phyloP scores from a whole-genome alignment of 1,284 basidiomycete genomes.

The Ustilago shanxiensis region DNA sequence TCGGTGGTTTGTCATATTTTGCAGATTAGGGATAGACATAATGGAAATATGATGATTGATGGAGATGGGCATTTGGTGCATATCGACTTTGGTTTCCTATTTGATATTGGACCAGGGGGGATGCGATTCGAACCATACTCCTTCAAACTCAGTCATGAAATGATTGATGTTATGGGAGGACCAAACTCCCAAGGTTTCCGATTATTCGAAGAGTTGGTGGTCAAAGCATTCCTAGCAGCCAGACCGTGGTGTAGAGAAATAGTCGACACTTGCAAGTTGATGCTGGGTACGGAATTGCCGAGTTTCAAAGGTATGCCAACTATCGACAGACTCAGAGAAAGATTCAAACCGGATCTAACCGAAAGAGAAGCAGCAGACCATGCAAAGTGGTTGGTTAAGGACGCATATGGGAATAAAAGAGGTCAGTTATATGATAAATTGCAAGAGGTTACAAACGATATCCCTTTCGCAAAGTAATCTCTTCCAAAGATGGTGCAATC shows the following conservation, averaged over 20 bases:
- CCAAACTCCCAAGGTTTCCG: slow-evolving; percentile 91
- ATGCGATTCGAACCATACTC: slow-evolving; percentile 74
- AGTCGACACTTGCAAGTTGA: slow-evolving; percentile 86
- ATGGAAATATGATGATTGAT: slow-evolving; percentile 99
- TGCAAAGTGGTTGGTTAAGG: slow-evolving; percentile 85
- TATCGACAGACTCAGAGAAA: slow-evolving; percentile 85
- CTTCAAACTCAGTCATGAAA: slow-evolving; percentile 98
- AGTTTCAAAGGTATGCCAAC: slow-evolving; percentile 91
- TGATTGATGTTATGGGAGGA: slow-evolving; percentile 98
- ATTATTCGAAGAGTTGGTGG: slow-evolving; percentile 90
- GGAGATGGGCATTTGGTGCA: slow-evolving; percentile 95
- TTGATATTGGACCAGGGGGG: slow-evolving; percentile 82
- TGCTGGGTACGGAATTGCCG: slow-evolving; percentile 94
- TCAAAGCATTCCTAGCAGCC: slow-evolving; percentile 95
- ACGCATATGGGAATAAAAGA: slow-evolving; percentile 93
- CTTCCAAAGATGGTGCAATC: too few species aligned
- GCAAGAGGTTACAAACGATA: slow-evolving; percentile 65
- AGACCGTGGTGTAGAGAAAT: slow-evolving; percentile 91
- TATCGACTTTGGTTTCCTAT: slow-evolving; percentile 97
- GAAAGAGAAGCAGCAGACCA: slow-evolving; percentile 93
- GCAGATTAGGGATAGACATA: slow-evolving; percentile 97
- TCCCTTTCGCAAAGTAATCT: slow-evolving; percentile 51
- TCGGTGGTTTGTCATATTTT: slow-evolving; percentile 98
- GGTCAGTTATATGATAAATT: slow-evolving; percentile 89
- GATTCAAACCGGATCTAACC: slow-evolving; percentile 85